These are phyloP conservation scores for Psilocybe sp. DNA, from an alignment of 768 basidiomycete genomes.

Conservation along the genomic window DNA sequence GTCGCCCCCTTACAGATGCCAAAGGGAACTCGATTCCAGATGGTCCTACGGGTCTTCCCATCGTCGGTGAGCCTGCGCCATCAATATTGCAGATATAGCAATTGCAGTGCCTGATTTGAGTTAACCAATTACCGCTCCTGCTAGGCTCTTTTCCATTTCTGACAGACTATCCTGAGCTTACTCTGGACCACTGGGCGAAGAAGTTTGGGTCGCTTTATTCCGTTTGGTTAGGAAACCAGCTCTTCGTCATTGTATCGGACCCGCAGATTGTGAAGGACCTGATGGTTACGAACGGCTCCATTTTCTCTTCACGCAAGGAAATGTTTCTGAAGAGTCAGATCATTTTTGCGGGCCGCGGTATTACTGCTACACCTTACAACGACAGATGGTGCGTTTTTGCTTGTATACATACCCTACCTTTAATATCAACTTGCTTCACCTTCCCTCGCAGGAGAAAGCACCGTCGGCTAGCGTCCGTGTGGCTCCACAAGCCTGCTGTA, in stretches of 20 bases:
- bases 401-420: background rate
- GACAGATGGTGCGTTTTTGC: constrained; percentile 32
- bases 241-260: constrained; percentile 44
- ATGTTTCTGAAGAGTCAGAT: constrained; percentile 44
- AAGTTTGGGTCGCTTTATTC: constrained; percentile 43
- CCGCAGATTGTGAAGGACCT: constrained; percentile 41
- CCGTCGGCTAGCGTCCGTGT: constrained; percentile 33
- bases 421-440: background rate
- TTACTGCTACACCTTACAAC: constrained; percentile 43
- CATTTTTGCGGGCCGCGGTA: constrained; percentile 40
- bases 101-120: background rate
- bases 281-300: constrained; percentile 40
- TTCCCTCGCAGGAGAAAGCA: constrained; percentile 35
- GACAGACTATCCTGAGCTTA: constrained; percentile 39
- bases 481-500: constrained; percentile 32
- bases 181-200: constrained; percentile 39
- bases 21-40: constrained; percentile 10
- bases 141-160: constrained; percentile 37
- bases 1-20: constrained; percentile 1
- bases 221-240: constrained; percentile 44
- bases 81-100: background rate
- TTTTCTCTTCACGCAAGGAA: constrained; percentile 45
- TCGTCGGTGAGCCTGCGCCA: constrained; percentile 1
- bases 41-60: constrained; percentile 11
- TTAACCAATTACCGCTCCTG: background rate